These are phyloP conservation scores for Westerdykella aurantiaca DNA, from an alignment of 2,329 filamentous ascomycete species.

Conservation along the genomic window DNA sequence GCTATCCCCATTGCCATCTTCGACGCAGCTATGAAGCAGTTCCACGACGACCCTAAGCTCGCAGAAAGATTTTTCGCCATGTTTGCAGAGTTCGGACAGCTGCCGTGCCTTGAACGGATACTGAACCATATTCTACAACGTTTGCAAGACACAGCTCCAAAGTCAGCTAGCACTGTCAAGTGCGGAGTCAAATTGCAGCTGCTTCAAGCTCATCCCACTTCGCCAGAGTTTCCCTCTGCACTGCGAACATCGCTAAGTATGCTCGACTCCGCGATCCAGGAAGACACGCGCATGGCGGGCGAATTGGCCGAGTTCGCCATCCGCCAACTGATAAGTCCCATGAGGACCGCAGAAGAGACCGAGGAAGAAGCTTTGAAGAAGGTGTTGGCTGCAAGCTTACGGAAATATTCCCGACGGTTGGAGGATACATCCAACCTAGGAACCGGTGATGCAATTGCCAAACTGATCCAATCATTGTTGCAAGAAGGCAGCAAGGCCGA, in stretches of 20 bases:
- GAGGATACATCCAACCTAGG: constrained; percentile 13
- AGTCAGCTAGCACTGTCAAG: constrained; percentile 52
- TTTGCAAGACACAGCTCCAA: constrained; percentile 56
- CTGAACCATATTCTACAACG: constrained; percentile 66
- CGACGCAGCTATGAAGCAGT: constrained; percentile 74
- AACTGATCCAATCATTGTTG: constrained; percentile 17
- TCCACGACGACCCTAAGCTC: constrained; percentile 59
- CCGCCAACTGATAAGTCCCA: constrained; percentile 45
- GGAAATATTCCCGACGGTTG: constrained; percentile 29
- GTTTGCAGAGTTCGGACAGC: constrained; percentile 62
- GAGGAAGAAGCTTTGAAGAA: constrained; percentile 49
- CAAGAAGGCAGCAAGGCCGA: constrained; percentile 24
- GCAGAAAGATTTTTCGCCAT: constrained; percentile 76
- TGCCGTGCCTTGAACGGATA: constrained; percentile 61
- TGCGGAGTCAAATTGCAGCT: constrained; percentile 69
- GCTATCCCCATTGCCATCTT: constrained; percentile 92
- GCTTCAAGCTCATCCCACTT: constrained; percentile 56
- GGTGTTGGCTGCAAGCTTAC: constrained; percentile 44
- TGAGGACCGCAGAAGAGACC: constrained; percentile 39
- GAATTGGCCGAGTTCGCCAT: constrained; percentile 45
- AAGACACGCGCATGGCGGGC: constrained; percentile 26
- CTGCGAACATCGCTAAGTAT: constrained; percentile 60
- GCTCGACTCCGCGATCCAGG: constrained; percentile 50
- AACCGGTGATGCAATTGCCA: constrained; percentile 21
- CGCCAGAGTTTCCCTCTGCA: constrained; percentile 66